Percentiles rank a stretch among this genome's conserved stretches.
Conservation (phyloP, 148 eudicot genomes). For the Mesembryanthemum crystallinum region DNA sequence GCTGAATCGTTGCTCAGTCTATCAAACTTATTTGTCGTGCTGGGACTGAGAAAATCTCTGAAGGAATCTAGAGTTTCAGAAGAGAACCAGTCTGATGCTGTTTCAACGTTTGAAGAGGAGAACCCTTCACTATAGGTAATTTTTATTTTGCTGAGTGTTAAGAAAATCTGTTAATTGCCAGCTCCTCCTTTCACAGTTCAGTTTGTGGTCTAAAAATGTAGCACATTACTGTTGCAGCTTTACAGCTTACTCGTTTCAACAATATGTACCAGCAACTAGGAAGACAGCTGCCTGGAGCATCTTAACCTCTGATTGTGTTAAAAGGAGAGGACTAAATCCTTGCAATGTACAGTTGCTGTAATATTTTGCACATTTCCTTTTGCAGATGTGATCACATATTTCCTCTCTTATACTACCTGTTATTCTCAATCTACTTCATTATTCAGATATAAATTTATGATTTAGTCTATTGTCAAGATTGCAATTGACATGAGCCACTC, state of each 20-base stretch:
- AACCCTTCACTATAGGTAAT: slow-evolving; percentile 41
- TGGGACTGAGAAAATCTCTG: slow-evolving; percentile 73
- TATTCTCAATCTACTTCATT: neutral
- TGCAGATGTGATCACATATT: neutral
- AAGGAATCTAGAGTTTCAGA: slow-evolving; percentile 37
- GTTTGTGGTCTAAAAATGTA: neutral
- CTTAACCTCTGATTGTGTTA: neutral
- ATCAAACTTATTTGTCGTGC: slow-evolving; percentile 82
- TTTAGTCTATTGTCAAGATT: slow-evolving; percentile 3
- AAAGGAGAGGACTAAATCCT: neutral
- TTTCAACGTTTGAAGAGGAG: slow-evolving; percentile 42
- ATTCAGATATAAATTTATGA: neutral
- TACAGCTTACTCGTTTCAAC: slow-evolving; percentile 2
- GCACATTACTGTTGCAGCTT: slow-evolving; percentile 8
- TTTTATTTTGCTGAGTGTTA: neutral
- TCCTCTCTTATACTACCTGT: neutral
- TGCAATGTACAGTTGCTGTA: slow-evolving; percentile 18
- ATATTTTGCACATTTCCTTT: neutral
- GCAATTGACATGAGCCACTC: neutral
- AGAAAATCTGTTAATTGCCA: neutral
- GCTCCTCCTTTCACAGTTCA: neutral
- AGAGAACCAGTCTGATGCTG: slow-evolving; percentile 30
- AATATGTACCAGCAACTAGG: slow-evolving; percentile 2
- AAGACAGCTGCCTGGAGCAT: slow-evolving; percentile 14
- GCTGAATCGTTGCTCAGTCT: slow-evolving; percentile 90